These are phyloP conservation scores for Bacidia gigantensis DNA, from an alignment of 495 filamentous ascomycete species.

Conservation along the genomic window DNA sequence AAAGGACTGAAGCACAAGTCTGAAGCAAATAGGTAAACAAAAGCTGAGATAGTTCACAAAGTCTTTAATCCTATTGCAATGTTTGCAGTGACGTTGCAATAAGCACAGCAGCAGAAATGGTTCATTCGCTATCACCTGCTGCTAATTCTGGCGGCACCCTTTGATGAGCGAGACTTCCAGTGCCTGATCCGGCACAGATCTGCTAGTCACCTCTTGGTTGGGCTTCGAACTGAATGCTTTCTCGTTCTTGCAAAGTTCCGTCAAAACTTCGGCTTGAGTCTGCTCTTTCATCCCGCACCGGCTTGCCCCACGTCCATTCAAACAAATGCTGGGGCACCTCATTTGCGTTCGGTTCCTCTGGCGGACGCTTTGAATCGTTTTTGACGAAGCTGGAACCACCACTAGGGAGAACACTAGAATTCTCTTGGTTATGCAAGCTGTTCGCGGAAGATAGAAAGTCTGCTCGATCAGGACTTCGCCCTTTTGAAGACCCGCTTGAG, in stretches of 20 bases:
- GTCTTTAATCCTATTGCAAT: too few species aligned
- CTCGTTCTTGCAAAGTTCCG: neutral
- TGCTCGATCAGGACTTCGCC: constrained; percentile 15
- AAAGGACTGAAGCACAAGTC: too few species aligned
- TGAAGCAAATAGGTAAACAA: too few species aligned
- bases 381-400: neutral
- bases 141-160: neutral
- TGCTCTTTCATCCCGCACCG: neutral
- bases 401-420: neutral
- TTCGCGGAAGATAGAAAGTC: constrained; percentile 1
- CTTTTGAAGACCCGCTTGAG: constrained; percentile 7
- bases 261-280: neutral
- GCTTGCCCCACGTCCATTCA: constrained; percentile 9
- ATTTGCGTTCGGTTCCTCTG: neutral
- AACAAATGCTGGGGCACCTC: constrained; percentile 1
- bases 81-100: too few species aligned
- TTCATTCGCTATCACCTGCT: too few species aligned
- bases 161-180: neutral
- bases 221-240: neutral
- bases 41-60: too few species aligned
- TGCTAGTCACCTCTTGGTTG: neutral
- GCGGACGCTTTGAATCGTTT: neutral
- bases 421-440: neutral
- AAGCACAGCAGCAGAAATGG: too few species aligned
- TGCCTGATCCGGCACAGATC: neutral